These are phyloP conservation scores for Fusarium nanum DNA, from an alignment of 2,329 filamentous ascomycete species.

Conservation along the genomic window DNA sequence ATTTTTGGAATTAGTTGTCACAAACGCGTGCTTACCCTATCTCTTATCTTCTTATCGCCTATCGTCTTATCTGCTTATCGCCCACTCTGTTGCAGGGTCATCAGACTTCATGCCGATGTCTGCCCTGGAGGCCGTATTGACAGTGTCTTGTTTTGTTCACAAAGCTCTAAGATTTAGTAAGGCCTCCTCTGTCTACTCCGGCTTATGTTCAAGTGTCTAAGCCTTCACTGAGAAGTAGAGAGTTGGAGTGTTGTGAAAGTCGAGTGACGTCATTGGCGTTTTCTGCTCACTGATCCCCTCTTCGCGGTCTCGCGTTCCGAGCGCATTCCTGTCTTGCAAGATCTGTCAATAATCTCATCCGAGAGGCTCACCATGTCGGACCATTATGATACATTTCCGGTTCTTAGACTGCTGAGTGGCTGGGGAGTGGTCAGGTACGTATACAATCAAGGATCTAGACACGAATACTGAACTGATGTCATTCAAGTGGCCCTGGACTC, in stretches of 20 bases:
- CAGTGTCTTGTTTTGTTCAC: neutral
- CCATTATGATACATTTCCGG: neutral
- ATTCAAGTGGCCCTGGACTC: neutral
- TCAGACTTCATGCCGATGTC: neutral
- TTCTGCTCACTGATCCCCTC: neutral
- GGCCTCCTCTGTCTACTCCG: neutral
- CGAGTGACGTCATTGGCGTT: neutral
- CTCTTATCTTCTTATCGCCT: neutral
- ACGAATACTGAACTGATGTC: neutral
- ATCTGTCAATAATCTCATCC: no score
- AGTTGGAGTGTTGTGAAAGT: neutral
- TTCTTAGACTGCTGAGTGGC: constrained; percentile 4
- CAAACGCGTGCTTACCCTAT: neutral
- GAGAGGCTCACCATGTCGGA: neutral
- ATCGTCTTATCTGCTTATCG: no score
- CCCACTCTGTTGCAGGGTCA: neutral
- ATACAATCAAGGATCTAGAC: neutral
- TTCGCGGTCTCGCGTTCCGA: neutral
- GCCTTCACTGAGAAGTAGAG: neutral
- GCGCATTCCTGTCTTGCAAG: neutral
- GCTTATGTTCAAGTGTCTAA: rapidly evolving
- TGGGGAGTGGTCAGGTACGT: constrained; percentile 13
- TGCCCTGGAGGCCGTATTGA: no score
- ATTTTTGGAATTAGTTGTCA: neutral
- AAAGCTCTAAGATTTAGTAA: neutral